phyloP scores from a whole-genome alignment of 2,329 filamentous ascomycete genomes.

The Penicillium decumbens region DNA sequence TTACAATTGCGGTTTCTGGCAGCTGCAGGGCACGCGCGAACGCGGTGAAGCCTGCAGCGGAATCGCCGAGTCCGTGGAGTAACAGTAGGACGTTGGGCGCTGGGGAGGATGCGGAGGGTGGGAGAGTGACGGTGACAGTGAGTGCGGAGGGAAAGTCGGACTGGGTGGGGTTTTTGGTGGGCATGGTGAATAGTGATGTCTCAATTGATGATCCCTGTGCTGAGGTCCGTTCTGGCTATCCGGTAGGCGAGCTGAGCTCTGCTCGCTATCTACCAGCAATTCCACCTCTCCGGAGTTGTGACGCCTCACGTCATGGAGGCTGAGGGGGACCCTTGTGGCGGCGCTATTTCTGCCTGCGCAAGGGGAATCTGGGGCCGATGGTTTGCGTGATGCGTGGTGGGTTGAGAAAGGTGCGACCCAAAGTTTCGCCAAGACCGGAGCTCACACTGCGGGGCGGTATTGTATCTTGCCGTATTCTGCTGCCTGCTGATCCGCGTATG shows the following conservation, averaged over 20 bases:
- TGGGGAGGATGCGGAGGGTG: constrained; percentile 43
- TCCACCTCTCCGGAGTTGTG: background rate
- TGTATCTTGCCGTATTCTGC: background rate
- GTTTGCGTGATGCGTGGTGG: background rate
- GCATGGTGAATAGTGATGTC: constrained; percentile 19
- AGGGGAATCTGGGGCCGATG: background rate
- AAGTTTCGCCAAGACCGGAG: background rate
- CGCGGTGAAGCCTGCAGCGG: constrained; percentile 60
- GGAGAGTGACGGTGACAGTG: constrained; percentile 38
- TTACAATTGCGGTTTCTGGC: constrained; percentile 71
- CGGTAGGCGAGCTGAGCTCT: background rate
- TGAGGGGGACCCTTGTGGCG: background rate
- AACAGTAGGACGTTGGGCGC: constrained; percentile 73
- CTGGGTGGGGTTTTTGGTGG: constrained; percentile 36
- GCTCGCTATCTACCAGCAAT: background rate
- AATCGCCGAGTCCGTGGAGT: constrained; percentile 80
- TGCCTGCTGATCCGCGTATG: background rate
- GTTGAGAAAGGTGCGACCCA: background rate
- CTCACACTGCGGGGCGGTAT: background rate
- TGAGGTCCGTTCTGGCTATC: background rate
- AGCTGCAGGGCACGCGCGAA: constrained; percentile 67
- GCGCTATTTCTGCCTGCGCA: background rate
- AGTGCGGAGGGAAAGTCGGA: constrained; percentile 47
- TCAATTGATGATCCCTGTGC: background rate
- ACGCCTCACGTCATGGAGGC: background rate